Evolutionary conservation across 352 stramenopile genomes (phyloP), one percentile per base, ranked within the genome.

Genomic region (Phytopythium mirpurense): DNA sequence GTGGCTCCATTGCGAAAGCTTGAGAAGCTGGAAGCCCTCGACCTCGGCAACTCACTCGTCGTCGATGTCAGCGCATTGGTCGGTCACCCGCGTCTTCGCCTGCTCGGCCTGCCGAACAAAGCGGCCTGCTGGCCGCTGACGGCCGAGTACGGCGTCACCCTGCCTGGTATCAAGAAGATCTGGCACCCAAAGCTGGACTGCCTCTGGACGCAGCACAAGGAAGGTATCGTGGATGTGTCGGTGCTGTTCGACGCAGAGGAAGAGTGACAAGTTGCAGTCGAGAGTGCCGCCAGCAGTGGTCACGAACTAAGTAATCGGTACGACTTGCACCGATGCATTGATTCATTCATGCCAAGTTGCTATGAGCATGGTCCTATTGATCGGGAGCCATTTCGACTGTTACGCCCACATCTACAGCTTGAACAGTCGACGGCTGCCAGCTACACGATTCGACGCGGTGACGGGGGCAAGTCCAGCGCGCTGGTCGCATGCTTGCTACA

Each of bases 171-270:
- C 43, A 49, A 49, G 27, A 19, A 49, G 27, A 8, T 49, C 11
- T 10, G 18, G 23, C 43, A 49, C 11, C 43, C 43, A 8, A 49
- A 49, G 43, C 16, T 36, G 24, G 36, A 49, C 24, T 49, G 43
- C 21, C 26, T 49, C n/a, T 49, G 43, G 43, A 36, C 43, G 15
- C 43, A 49, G 43, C 43, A 49, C 24, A 11, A 49, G 36, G 43
- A 49, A 2, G 27, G 18, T 8, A 8, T 49, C 3, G 43, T 49
- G 6, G 43, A 49, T 11, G 43, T 49, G 15, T 49, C 43, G 18
- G 26, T 2, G 15, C 24, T 49, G 19, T 49, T 49, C 24, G 26
- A 36, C 29, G 9, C 29, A n/a, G n/a, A n/a, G n/a, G n/a, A n/a
- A n/a, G n/a, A n/a, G n/a, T n/a, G n/a, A n/a, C n/a, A n/a, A n/a